Percentiles rank a stretch among this genome's conserved stretches.
phyloP scores from a whole-genome alignment of 1,284 basidiomycete genomes.

The Sporisorium exsertum region DNA sequence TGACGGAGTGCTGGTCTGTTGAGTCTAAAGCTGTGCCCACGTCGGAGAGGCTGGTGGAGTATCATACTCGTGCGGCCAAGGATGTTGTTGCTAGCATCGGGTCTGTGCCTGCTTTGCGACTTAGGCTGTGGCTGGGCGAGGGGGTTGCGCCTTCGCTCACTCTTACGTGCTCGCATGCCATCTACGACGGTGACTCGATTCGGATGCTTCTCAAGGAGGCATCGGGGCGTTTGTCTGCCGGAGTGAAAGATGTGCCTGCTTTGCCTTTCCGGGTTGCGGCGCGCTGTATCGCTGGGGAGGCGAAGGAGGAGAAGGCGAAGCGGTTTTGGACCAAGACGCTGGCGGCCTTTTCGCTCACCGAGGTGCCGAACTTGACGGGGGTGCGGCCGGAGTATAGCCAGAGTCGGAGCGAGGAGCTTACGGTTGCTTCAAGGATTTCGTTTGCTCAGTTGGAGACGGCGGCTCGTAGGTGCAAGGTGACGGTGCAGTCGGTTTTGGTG shows the following conservation, averaged over 20 bases:
- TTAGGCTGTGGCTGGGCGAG: slow-evolving; percentile 35
- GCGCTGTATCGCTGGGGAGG: slow-evolving; percentile 23
- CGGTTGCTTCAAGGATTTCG: slow-evolving; percentile 3
- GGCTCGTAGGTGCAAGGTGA: slow-evolving; percentile 43
- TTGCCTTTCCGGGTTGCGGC: slow-evolving; percentile 31
- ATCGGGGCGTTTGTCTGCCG: slow-evolving; percentile 16
- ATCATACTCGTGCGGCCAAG: slow-evolving; percentile 27
- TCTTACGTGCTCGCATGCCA: slow-evolving; percentile 57
- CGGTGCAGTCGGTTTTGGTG: slow-evolving; percentile 56
- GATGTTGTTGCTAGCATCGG: slow-evolving; percentile 35
- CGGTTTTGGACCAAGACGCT: slow-evolving; percentile 53
- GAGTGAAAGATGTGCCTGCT: background rate
- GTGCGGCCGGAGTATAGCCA: slow-evolving; percentile 28
- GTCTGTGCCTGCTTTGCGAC: slow-evolving; percentile 47
- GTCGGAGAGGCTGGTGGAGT: slow-evolving; percentile 9
- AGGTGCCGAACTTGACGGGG: slow-evolving; percentile 58
- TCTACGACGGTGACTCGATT: slow-evolving; percentile 65
- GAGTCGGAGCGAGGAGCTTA: slow-evolving; percentile 27
- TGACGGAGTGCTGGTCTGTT: slow-evolving; percentile 21
- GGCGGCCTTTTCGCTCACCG: slow-evolving; percentile 41
- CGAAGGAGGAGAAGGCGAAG: slow-evolving; percentile 17
- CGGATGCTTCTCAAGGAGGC: slow-evolving; percentile 44
- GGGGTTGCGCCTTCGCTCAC: slow-evolving; percentile 11
- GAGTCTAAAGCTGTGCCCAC: background rate
- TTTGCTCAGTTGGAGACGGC: slow-evolving; percentile 19